These are phyloP conservation scores for Exidia glandulosa DNA, from an alignment of 768 basidiomycete genomes.

Conservation along the genomic window DNA sequence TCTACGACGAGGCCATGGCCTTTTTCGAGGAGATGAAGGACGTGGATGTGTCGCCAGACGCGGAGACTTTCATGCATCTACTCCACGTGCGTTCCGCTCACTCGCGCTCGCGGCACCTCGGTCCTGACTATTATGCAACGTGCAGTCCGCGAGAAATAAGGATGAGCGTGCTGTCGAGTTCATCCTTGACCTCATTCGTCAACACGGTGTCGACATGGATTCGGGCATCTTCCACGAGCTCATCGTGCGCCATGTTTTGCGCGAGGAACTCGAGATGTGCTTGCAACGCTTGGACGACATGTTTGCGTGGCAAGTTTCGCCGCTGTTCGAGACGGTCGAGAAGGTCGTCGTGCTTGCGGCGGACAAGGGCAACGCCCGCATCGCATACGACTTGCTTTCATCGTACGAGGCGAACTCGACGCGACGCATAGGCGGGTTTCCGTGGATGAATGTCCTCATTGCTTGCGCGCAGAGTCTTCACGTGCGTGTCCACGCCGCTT, in stretches of 20 bases:
- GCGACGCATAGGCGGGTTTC: conserved; percentile 37
- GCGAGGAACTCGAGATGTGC: conserved; percentile 53
- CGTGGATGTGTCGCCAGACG: conserved; percentile 36
- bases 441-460: conserved; percentile 59
- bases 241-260: conserved; percentile 33
- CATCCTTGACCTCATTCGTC: conserved; percentile 45
- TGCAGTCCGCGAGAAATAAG: conserved; percentile 16
- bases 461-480: conserved; percentile 54
- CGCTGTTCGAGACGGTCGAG: conserved; percentile 38
- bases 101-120: conserved; percentile 5
- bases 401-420: conserved; percentile 46
- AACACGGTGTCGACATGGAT: conserved; percentile 37
- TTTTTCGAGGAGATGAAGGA: conserved; percentile 59
- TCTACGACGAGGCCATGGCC: conserved; percentile 47
- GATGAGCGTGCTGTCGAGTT: conserved; percentile 21
- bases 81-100: conserved; percentile 34
- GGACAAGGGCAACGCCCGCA: conserved; percentile 39
- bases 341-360: conserved; percentile 45
- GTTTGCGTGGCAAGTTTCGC: conserved; percentile 37
- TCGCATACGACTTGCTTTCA: conserved; percentile 62
- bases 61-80: conserved; percentile 45
- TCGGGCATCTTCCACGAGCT: conserved; percentile 41
- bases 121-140: conserved; percentile 20
- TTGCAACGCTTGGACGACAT: conserved; percentile 52
- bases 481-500: conserved; percentile 37